phyloP scores from a whole-genome alignment of 1,139 yeast genomes.

The Chernovozyma sophiae-reginae region DNA sequence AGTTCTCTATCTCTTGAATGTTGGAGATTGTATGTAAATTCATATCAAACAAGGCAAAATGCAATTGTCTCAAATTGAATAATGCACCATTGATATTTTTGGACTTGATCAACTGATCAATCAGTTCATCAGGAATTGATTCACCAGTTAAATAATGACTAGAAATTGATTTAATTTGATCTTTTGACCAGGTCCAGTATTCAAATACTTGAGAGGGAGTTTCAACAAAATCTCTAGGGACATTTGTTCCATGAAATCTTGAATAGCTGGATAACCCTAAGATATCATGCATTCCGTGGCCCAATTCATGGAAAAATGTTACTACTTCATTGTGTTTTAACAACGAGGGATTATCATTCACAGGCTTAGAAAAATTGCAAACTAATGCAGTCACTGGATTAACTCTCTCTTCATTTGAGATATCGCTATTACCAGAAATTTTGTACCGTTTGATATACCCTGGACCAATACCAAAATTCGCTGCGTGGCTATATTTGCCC shows the following conservation, averaged over 20 bases:
- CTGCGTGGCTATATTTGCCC: constrained; percentile 86
- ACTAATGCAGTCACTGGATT: constrained; percentile 76
- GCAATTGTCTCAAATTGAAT: constrained; percentile 68
- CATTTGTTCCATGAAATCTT: constrained; percentile 71
- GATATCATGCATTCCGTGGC: constrained; percentile 82
- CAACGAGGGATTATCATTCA: constrained; percentile 66
- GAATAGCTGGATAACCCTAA: constrained; percentile 63
- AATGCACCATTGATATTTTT: constrained; percentile 77
- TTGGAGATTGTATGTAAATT: constrained; percentile 53
- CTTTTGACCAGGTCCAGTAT: constrained; percentile 80
- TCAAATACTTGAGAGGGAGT: constrained; percentile 89
- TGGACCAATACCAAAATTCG: constrained; percentile 69
- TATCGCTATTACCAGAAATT: constrained; percentile 13
- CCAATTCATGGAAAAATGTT: constrained; percentile 85
- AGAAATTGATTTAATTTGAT: constrained; percentile 56
- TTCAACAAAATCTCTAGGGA: constrained; percentile 82
- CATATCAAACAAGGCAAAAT: constrained; percentile 76
- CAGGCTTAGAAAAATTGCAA: constrained; percentile 80
- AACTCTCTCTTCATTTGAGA: constrained; percentile 41
- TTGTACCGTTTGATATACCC: constrained; percentile 42
- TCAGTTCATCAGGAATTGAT: constrained; percentile 53
- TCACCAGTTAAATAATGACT: constrained; percentile 63
- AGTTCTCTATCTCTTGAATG: constrained; percentile 32
- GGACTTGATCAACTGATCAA: constrained; percentile 57
- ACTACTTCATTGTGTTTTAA: constrained; percentile 75